A percentile compares a stretch with the other conserved stretches of the same genome.
Conservation (phyloP, 371 early-diverging fungal species). For the Lichtheimia ramosa region DNA sequence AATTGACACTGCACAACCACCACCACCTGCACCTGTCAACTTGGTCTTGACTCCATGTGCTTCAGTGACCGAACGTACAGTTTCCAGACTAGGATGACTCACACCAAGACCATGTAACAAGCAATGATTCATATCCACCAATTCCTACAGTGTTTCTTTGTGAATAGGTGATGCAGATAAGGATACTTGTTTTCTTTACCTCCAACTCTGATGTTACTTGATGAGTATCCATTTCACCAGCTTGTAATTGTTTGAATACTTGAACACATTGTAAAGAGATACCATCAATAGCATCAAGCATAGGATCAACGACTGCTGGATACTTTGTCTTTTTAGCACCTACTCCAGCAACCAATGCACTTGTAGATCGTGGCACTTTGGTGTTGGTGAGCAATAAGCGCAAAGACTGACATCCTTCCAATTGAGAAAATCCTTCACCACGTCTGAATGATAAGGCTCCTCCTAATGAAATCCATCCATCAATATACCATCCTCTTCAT, state of each 20-base stretch:
- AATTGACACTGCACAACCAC: conserved; percentile 90
- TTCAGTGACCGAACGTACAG: conserved; percentile 67
- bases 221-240: conserved; percentile 6
- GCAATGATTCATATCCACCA: conserved; percentile 84
- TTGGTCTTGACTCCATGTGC: conserved; percentile 72
- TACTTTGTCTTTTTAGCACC: conserved; percentile 59
- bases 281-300: conserved; percentile 77
- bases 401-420: conserved; percentile 63
- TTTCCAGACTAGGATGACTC: conserved; percentile 82
- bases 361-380: conserved; percentile 86
- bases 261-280: conserved; percentile 62
- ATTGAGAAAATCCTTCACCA: conserved; percentile 43
- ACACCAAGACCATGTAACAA: conserved; percentile 78
- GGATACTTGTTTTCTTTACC: conserved; percentile 14
- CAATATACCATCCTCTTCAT: background rate
- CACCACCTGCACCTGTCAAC: conserved; percentile 97
- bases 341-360: conserved; percentile 82
- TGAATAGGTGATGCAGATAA: too few relatives aligned
- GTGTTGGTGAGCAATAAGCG: conserved; percentile 86
- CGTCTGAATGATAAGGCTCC: conserved; percentile 59
- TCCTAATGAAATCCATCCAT: conserved; percentile 18
- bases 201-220: conserved; percentile 35
- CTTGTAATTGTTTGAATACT: conserved; percentile 23
- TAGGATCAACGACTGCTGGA: conserved; percentile 66
- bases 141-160: too few relatives aligned